Evolutionary conservation across 2,329 filamentous ascomycete species (phyloP), one percentile per base, ranked within the genome.

Genomic region (Hypoxylon sp.): DNA sequence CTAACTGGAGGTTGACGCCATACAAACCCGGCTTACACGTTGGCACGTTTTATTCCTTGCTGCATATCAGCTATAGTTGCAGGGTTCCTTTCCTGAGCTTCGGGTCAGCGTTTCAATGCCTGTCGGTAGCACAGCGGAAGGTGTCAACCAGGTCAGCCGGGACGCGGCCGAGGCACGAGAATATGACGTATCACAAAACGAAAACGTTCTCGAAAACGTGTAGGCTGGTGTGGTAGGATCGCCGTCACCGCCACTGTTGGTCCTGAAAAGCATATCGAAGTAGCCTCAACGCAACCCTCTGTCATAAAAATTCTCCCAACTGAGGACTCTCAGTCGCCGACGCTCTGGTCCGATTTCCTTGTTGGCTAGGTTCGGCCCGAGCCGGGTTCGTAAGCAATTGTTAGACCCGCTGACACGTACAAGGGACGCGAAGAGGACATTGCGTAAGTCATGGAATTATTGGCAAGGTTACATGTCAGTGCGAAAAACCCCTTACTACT

Each of bases 291-390:
- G 25, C 25, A 46, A 14, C 11, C 17, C 25, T 31, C 30, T 22
- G 20, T 13, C 17, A 35, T 10, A 10, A 17, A 49, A 30, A 49
- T 27, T 50, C 20, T 59, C 49, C 46, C 54, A 30, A 27, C n/a
- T 11, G 22, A 49, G 11, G 11, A 17, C 27, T 49, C 13, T 5
- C 3, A 49, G 40, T 35, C 48, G 51, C 42, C 33, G 44, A 40
- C 20, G 27, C 14, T 48, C 37, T 51, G 44, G 46, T 33, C 65
- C 68, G 66, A 69, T 20, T 54, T 55, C 20, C 22, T 59, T 10
- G 61, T 42, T 37, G 11, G 31, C 25, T 44, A 59, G 57, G 61
- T 20, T 50, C 66, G 68, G 65, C 49, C 68, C 65, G 68, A 61
- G 55, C 65, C 65, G 68, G 62, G 59, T 54, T 54, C n/a, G 17